Conservation (phyloP, 768 basidiomycete genomes). For the Naganishia antarctica region DNA sequence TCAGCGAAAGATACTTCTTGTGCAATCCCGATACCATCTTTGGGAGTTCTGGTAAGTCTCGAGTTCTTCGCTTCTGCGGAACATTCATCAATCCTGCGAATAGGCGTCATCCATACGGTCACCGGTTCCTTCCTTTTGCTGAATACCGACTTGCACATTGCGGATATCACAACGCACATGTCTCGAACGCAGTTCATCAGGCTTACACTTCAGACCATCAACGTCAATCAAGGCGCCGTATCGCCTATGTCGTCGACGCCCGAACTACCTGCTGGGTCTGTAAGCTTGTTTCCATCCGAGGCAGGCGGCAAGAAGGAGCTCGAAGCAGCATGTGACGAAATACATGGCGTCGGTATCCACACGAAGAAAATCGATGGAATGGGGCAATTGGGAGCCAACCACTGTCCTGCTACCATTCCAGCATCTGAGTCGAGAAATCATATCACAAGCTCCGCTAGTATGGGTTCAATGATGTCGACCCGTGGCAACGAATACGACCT, state of each 20-base stretch:
- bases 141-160: constrained; percentile 96
- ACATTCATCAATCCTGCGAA: not conserved
- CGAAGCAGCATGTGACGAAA: too few species aligned
- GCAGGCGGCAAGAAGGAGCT: not conserved
- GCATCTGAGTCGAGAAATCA: not conserved
- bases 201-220: constrained; percentile 83
- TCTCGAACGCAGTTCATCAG: constrained; percentile 84
- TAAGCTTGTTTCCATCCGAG: too few species aligned
- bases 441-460: constrained; percentile 35
- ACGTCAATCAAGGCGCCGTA: constrained; percentile 53
- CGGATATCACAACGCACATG: constrained; percentile 82
- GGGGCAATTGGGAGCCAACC: too few species aligned
- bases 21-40: constrained; percentile 78
- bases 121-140: constrained; percentile 86
- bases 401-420: too few species aligned
- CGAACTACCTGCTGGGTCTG: constrained; percentile 37
- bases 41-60: constrained; percentile 70
- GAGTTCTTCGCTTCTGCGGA: not conserved
- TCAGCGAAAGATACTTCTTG: constrained; percentile 83
- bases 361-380: too few species aligned
- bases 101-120: constrained; percentile 91
- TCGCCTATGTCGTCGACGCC: constrained; percentile 54
- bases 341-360: too few species aligned
- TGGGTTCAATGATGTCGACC: constrained; percentile 35
- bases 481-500: constrained; percentile 72